A percentile compares a stretch with the other conserved stretches of the same genome.
phyloP scores from a whole-genome alignment of 202 grass and related monocot genomes.

The Panicum virgatum region DNA sequence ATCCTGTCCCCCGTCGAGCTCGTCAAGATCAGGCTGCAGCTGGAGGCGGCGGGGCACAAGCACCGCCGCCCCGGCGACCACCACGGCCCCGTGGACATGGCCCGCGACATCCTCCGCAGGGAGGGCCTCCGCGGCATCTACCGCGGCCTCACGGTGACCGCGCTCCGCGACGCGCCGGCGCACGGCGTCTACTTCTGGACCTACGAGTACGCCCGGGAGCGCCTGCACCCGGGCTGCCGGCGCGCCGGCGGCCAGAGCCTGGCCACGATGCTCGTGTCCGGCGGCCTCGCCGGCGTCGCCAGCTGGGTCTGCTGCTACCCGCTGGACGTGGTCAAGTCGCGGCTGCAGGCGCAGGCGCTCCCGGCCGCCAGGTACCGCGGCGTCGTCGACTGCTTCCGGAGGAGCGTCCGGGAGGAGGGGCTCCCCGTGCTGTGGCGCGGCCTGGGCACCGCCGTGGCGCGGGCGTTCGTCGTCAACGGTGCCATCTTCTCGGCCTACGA shows the following conservation, averaged over 20 bases:
- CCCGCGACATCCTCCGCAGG: constrained; percentile 50
- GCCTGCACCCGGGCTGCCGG: constrained; percentile 79
- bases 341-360: constrained; percentile 76
- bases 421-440: constrained; percentile 86
- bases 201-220: constrained; percentile 76
- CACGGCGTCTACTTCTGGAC: constrained; percentile 97
- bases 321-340: constrained; percentile 93
- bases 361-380: constrained; percentile 60
- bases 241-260: constrained; percentile 55
- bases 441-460: constrained; percentile 77
- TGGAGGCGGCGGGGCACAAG: constrained; percentile 38
- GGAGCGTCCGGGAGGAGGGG: constrained; percentile 81
- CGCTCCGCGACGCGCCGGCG: constrained; percentile 83
- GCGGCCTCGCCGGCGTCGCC: constrained; percentile 83
- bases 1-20: constrained; percentile 87
- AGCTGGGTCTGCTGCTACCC: constrained; percentile 97
- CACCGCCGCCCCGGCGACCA: neutral
- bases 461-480: constrained; percentile 93
- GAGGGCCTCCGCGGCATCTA: constrained; percentile 78
- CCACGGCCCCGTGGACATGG: constrained; percentile 63
- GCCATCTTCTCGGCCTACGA: constrained; percentile 96
- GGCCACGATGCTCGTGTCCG: constrained; percentile 79
- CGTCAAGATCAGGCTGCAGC: constrained; percentile 84
- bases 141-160: constrained; percentile 73
- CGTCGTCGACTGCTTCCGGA: constrained; percentile 78